Conservation (phyloP, 352 stramenopile species). For the Pythium phragmitis region DNA sequence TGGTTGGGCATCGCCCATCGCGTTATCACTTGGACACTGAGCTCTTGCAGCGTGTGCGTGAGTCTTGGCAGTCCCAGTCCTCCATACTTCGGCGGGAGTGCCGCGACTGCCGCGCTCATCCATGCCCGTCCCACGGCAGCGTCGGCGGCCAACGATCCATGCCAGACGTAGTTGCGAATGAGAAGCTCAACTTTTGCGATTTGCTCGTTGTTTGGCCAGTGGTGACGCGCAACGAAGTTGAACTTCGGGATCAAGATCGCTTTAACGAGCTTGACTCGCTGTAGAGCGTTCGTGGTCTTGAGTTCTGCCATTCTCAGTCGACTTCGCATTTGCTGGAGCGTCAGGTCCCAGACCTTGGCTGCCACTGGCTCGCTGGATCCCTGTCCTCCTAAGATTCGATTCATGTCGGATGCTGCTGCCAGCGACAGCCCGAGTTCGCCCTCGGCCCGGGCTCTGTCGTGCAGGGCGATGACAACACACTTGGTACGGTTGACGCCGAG, state of each 20-base stretch:
- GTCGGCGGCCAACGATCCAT: background rate
- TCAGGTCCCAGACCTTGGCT: background rate
- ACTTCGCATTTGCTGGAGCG: background rate
- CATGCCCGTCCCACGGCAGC: background rate
- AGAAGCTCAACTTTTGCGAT: background rate
- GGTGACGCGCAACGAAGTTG: conserved; percentile 9
- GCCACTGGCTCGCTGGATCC: too few relatives aligned
- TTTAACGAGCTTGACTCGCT: conserved; percentile 3
- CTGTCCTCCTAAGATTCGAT: background rate
- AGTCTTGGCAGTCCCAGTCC: background rate
- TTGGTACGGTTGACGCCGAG: background rate
- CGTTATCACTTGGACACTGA: background rate
- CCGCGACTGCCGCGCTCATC: background rate
- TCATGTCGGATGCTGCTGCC: background rate
- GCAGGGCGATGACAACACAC: background rate
- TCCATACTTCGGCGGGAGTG: background rate
- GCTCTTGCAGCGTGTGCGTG: background rate
- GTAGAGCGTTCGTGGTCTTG: conserved; percentile 17
- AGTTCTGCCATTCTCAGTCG: background rate
- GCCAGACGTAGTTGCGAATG: background rate
- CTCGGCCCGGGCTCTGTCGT: background rate
- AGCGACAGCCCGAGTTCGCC: background rate
- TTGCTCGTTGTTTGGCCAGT: background rate
- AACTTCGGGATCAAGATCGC: conserved; percentile 15
- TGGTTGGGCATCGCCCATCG: background rate